Evolutionary conservation across 139 green algal genomes (phyloP).

Genomic region (Haematococcus lacustris): DNA sequence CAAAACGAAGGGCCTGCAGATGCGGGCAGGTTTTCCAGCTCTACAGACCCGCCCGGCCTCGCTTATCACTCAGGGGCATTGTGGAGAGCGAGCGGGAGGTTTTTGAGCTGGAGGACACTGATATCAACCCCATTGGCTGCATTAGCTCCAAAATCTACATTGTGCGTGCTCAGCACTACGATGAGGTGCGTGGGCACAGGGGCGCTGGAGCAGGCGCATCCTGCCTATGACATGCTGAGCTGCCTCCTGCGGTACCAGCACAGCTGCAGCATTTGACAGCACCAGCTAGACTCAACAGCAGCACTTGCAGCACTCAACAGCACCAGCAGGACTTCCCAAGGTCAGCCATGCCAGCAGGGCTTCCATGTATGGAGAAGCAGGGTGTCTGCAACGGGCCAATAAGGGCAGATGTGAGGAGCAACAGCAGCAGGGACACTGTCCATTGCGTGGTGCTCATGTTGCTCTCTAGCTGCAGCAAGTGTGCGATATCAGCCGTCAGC

Average conservation of each 20-base stretch:
- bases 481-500: too few species aligned
- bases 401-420: too few species aligned
- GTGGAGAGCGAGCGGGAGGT: slow-evolving; percentile 38
- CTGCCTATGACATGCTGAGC: not conserved
- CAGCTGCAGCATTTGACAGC: too few species aligned
- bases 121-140: slow-evolving; percentile 33
- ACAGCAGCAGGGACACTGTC: too few species aligned
- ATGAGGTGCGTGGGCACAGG: slow-evolving; percentile 19
- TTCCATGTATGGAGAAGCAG: too few species aligned
- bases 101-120: slow-evolving; percentile 33
- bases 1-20: not conserved
- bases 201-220: too few species aligned
- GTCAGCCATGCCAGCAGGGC: too few species aligned
- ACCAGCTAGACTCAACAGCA: too few species aligned
- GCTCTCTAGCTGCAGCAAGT: not conserved
- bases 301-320: too few species aligned
- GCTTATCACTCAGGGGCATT: slow-evolving; percentile 27
- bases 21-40: not conserved
- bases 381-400: too few species aligned
- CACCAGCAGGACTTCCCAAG: too few species aligned
- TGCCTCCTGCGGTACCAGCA: not conserved
- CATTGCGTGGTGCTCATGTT: not conserved
- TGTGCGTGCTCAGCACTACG: slow-evolving; percentile 17
- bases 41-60: too few species aligned
- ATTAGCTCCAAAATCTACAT: slow-evolving; percentile 34